A percentile compares a stretch with the other conserved stretches of the same genome.
phyloP scores from a whole-genome alignment of 176 grass and related monocot genomes.

The Thinopyrum elongatum region DNA sequence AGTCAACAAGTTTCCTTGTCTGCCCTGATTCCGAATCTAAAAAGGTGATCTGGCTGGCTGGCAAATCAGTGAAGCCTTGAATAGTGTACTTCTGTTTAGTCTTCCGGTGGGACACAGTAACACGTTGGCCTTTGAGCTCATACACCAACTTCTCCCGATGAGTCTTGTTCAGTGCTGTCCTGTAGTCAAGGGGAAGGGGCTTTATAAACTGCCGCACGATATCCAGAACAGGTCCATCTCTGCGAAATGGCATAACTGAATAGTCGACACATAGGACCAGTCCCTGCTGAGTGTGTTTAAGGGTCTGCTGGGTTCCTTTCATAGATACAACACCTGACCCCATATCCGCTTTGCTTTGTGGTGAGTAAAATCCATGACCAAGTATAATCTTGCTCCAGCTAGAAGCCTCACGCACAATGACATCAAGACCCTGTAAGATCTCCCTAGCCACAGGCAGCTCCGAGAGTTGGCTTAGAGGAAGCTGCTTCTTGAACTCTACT shows the following conservation, averaged over 20 bases:
- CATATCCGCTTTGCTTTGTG: background rate
- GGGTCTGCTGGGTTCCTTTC: conserved; percentile 48
- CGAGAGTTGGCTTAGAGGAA: conserved; percentile 46
- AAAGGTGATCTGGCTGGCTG: conserved; percentile 43
- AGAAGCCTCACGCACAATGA: conserved; percentile 55
- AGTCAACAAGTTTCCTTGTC: conserved; percentile 40
- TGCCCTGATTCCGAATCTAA: conserved; percentile 43
- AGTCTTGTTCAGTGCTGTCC: conserved; percentile 12
- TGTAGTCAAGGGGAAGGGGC: background rate
- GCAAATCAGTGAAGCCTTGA: conserved; percentile 43
- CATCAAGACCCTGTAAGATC: conserved; percentile 59
- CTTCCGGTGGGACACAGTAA: conserved; percentile 49
- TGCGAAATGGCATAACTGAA: conserved; percentile 53
- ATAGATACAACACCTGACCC: conserved; percentile 36
- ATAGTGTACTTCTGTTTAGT: conserved; percentile 52
- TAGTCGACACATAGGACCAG: conserved; percentile 51
- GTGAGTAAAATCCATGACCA: conserved; percentile 52
- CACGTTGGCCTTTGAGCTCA: conserved; percentile 42
- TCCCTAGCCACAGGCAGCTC: conserved; percentile 55
- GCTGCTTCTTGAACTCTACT: conserved; percentile 46
- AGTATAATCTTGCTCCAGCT: conserved; percentile 40
- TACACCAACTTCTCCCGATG: background rate
- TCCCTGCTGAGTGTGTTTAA: conserved; percentile 44
- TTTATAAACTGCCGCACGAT: background rate
- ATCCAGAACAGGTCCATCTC: conserved; percentile 37